Base-by-base conservation (phyloP, 371 early-diverging fungal species). In the Circinella umbellata region DNA sequence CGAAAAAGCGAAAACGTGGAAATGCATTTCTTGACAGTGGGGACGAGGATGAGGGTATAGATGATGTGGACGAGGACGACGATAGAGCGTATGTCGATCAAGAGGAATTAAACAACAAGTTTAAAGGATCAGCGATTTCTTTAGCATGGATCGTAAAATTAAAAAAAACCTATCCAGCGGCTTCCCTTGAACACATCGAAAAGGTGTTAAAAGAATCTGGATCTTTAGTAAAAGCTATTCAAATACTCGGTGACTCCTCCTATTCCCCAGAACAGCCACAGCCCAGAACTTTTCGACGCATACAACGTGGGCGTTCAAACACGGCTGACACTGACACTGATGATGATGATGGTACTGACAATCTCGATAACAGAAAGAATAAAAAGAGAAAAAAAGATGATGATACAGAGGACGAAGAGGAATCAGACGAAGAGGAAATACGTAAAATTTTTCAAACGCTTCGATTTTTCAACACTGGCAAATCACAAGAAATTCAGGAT, bases 391-490 rank as follows among this genome's bases (percentile, higher is more conserved):
- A 47, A 39, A 10, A 57, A 47, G 42, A 42, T 14, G 61, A 61
- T 3, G 5, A 60, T 35, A 36, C 15, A 4, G 54, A 63, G 1
- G 38, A 61, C 1, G 49, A 62, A 51, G 38, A 48, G 20, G 34
- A 37, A 17, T 27, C 38, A 34, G 51, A 69, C 39, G 46, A 62
- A 13, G 20, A 48, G 35, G 13, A 59, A 49, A 61, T 47, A 57
- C 42, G 66, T 42, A 57, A 57, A 20, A 49, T n/a, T 2, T 42
- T 54, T 49, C 73, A 89, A 37, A 77, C 89, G 2, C 67, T 92
- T 53, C 73, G 72, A 20, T 92, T 93, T 71, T 95, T 93, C 73
- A 94, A 94, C 67, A 70, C 71, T 0, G 81, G 89, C 2, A 68
- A 85, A 0, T 67, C 73, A 15, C 77, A 87, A 9, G 92, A 93